phyloP scores from a whole-genome alignment of 805 yeast genomes.

The Spathaspora hagerdaliae region DNA sequence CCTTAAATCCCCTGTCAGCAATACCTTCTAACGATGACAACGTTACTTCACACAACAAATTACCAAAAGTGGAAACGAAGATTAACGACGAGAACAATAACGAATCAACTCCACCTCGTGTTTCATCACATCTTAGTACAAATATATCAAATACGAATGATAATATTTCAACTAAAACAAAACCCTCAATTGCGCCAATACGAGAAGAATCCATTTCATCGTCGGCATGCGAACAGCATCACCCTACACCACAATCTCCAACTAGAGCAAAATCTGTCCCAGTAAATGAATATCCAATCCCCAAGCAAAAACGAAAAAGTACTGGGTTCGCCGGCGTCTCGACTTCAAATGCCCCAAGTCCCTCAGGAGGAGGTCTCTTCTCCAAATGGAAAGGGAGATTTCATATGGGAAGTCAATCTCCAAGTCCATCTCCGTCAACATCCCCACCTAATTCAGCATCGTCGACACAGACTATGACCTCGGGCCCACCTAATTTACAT shows the following conservation, averaged over 20 bases:
- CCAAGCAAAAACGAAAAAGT: not conserved
- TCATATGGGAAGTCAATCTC: slow-evolving; percentile 10
- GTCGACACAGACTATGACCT: not conserved
- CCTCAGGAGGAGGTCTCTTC: slow-evolving; percentile 22
- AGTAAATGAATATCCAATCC: not conserved
- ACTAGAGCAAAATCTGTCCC: not conserved
- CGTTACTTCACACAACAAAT: too few relatives aligned
- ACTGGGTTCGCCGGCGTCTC: not conserved
- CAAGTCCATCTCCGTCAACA: slow-evolving; percentile 2
- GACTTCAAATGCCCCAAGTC: not conserved
- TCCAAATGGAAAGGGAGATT: slow-evolving; percentile 34
- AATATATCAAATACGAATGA: slow-evolving; percentile 30
- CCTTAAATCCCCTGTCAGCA: too few relatives aligned
- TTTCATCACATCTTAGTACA: slow-evolving; percentile 19
- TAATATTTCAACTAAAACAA: slow-evolving; percentile 25
- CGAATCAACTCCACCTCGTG: slow-evolving; percentile 5
- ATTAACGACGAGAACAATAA: not conserved
- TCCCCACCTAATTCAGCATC: slow-evolving; percentile 5
- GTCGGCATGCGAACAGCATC: not conserved
- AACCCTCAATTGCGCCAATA: slow-evolving; percentile 28
- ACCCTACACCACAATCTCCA: not conserved
- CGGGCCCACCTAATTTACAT: not conserved
- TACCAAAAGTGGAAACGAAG: too few relatives aligned
- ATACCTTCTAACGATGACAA: too few relatives aligned
- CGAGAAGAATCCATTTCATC: slow-evolving; percentile 9